Evolutionary conservation across 345 rosid genomes (phyloP).

Genomic region (Viola odorata): DNA sequence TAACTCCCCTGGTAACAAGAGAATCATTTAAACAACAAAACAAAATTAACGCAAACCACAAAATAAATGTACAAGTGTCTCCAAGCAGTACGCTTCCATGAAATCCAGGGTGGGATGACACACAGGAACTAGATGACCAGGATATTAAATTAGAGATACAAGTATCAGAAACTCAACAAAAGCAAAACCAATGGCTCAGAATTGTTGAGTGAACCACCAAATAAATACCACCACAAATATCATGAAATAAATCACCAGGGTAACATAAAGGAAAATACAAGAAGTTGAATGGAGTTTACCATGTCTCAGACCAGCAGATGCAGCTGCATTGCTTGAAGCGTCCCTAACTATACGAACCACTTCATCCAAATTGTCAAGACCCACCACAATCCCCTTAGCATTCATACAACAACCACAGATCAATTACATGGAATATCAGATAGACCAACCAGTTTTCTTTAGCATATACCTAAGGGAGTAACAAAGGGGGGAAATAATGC

Average conservation of each 20-base stretch:
- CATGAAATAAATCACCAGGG: not conserved
- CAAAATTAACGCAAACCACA: no score
- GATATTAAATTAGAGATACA: not conserved
- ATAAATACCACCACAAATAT: conserved; percentile 1
- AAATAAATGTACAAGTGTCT: no score
- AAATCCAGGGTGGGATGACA: no score
- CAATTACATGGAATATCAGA: not conserved
- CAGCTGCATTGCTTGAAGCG: conserved; percentile 62
- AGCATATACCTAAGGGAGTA: not conserved
- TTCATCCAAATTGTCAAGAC: conserved; percentile 74
- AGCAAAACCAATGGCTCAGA: not conserved
- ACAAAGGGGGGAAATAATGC: no score
- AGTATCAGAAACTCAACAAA: not conserved
- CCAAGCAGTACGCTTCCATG: no score
- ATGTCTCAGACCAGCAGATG: conserved; percentile 52
- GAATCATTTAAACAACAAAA: no score
- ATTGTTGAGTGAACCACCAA: not conserved
- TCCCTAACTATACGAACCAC: conserved; percentile 57
- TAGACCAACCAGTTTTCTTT: not conserved
- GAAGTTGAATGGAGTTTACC: conserved; percentile 31
- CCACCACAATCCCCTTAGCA: conserved; percentile 69
- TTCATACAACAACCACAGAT: conserved; percentile 8
- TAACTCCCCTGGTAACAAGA: no score
- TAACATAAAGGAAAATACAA: not conserved
- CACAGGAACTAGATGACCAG: no score